phyloP scores from a whole-genome alignment of 202 grass and related monocot species.

The Brachypodium distachyon region DNA sequence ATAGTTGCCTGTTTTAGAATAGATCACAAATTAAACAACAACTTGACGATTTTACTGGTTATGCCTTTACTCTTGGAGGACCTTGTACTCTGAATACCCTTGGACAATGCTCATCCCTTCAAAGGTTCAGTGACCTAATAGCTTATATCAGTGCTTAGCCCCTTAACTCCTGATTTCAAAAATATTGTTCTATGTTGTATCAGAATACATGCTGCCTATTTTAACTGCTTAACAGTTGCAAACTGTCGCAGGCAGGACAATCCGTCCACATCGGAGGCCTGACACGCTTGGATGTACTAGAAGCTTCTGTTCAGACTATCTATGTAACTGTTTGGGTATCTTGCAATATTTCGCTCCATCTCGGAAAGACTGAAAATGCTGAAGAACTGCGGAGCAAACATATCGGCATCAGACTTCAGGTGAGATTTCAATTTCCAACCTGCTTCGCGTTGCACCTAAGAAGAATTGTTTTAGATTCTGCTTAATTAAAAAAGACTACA shows the following conservation, averaged over 20 bases:
- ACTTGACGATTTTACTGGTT: neutral
- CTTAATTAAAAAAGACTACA: neutral
- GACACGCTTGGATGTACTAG: slow-evolving; percentile 58
- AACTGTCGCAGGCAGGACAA: slow-evolving; percentile 60
- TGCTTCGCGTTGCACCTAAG: neutral
- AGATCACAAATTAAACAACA: neutral
- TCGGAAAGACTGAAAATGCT: slow-evolving; percentile 83
- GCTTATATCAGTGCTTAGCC: neutral
- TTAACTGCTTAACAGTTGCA: neutral
- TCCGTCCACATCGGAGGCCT: slow-evolving; percentile 81
- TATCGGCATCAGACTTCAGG: slow-evolving; percentile 84
- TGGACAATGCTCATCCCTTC: neutral
- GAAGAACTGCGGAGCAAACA: slow-evolving; percentile 58
- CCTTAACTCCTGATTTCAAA: neutral
- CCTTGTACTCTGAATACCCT: neutral
- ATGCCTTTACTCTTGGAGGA: neutral
- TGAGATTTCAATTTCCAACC: neutral
- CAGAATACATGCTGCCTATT: neutral
- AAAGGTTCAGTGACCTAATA: neutral
- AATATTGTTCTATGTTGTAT: neutral
- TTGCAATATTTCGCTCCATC: slow-evolving; percentile 63
- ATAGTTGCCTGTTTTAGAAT: neutral
- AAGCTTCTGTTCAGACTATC: slow-evolving; percentile 74
- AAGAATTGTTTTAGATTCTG: neutral
- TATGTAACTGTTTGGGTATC: slow-evolving; percentile 88